These are phyloP conservation scores for Trichophyton simii DNA, from an alignment of 2,329 filamentous ascomycete species.

Conservation along the genomic window DNA sequence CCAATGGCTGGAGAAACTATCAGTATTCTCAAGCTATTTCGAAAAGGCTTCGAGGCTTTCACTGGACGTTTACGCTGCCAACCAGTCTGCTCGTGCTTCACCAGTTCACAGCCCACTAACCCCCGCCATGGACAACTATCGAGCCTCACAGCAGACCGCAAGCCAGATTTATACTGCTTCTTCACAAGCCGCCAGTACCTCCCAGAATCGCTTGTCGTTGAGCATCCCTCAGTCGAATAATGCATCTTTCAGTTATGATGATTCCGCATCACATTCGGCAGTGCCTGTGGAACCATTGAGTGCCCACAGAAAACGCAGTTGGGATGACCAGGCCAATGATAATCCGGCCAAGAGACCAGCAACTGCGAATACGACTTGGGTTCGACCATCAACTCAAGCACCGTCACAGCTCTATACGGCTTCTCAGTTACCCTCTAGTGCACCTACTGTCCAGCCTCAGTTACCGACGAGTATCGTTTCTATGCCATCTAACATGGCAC, in stretches of 20 bases:
- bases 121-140: background rate
- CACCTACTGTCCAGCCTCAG: slow-evolving; percentile 29
- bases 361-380: background rate
- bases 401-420: slow-evolving; percentile 14
- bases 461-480: background rate
- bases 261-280: background rate
- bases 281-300: slow-evolving; percentile 16
- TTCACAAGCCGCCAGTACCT: background rate
- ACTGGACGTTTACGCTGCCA: slow-evolving; percentile 18
- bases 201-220: background rate
- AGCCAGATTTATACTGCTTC: background rate
- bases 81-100: slow-evolving; percentile 26
- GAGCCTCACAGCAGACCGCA: background rate
- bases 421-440: slow-evolving; percentile 14
- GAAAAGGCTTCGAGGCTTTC: slow-evolving; percentile 49
- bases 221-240: background rate
- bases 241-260: background rate
- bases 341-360: slow-evolving; percentile 8
- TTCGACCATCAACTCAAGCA: slow-evolving; percentile 16
- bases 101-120: slow-evolving; percentile 7
- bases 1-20: slow-evolving; percentile 70
- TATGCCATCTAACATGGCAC: slow-evolving; percentile 27
- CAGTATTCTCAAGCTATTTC: slow-evolving; percentile 73
- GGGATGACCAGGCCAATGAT: slow-evolving; percentile 7
- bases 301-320: slow-evolving; percentile 20